Percentiles rank a stretch among this genome's conserved stretches.
Evolutionary conservation across 2,329 filamentous ascomycete species (phyloP).

Genomic region (Penicillium hesseltinei): DNA sequence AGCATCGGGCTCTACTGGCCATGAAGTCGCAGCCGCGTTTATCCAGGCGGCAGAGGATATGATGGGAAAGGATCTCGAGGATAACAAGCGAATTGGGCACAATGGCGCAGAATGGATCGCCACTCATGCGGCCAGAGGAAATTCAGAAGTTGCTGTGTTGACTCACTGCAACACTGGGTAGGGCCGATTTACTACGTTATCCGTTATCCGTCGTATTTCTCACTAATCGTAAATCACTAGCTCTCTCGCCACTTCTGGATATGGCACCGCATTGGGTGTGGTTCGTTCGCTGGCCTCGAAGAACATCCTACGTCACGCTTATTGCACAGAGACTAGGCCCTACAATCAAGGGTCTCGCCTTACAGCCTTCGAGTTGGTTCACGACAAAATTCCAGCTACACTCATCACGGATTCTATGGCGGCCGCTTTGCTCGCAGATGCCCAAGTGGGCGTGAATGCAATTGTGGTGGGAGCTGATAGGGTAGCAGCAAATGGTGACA

Average conservation of each 20-base stretch:
- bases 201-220: neutral
- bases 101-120: conserved; percentile 82
- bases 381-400: conserved; percentile 86
- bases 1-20: conserved; percentile 34
- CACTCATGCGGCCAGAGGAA: conserved; percentile 52
- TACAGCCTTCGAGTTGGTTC: conserved; percentile 94
- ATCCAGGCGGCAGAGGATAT: conserved; percentile 81
- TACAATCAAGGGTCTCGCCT: conserved; percentile 97
- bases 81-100: conserved; percentile 81
- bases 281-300: conserved; percentile 75
- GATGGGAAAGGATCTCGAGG: conserved; percentile 78
- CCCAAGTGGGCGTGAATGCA: conserved; percentile 68
- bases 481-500: conserved; percentile 94
- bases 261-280: conserved; percentile 91
- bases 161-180: conserved; percentile 98
- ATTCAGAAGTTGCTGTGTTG: conserved; percentile 70
- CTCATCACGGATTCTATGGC: conserved; percentile 97
- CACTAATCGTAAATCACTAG: conserved; percentile 40
- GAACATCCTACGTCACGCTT: conserved; percentile 72
- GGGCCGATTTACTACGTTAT: conserved; percentile 18
- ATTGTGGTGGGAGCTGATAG: conserved; percentile 94
- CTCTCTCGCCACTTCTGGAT: conserved; percentile 94
- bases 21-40: conserved; percentile 65
- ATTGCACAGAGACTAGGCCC: conserved; percentile 93
- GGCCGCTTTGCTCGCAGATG: conserved; percentile 68